Conservation (phyloP, 129 eudicot genomes). For the Glebionis coronaria region DNA sequence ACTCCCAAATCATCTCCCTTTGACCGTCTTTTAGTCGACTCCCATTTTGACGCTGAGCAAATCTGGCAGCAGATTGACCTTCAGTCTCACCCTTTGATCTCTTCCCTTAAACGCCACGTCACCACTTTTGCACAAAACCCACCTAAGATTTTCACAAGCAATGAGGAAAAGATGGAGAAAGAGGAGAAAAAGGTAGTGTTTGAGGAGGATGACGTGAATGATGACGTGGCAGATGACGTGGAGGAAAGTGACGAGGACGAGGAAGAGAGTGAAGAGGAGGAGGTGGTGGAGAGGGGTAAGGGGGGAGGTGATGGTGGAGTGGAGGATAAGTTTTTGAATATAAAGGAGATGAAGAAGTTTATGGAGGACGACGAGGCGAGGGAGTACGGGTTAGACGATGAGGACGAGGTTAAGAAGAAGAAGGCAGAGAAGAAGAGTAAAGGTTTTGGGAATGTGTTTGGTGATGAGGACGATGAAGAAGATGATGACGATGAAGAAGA, state of each 20-base stretch:
- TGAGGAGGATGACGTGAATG: slow-evolving; percentile 39
- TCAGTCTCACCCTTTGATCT: slow-evolving; percentile 65
- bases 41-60: slow-evolving; percentile 87
- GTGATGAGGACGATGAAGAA: slow-evolving; percentile 35
- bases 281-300: slow-evolving; percentile 17
- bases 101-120: slow-evolving; percentile 50
- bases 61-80: slow-evolving; percentile 96
- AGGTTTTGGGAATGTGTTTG: slow-evolving; percentile 30
- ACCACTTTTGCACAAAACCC: slow-evolving; percentile 40
- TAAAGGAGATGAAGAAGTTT: slow-evolving; percentile 67
- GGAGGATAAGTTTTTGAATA: slow-evolving; percentile 72
- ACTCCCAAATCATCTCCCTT: slow-evolving; percentile 60
- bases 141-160: slow-evolving; percentile 20
- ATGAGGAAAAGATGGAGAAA: slow-evolving; percentile 5
- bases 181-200: slow-evolving; percentile 15
- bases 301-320: slow-evolving; percentile 38
- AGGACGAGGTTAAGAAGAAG: slow-evolving; percentile 18
- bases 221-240: slow-evolving; percentile 25
- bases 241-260: no score
- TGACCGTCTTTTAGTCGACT: slow-evolving; percentile 46
- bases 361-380: slow-evolving; percentile 69
- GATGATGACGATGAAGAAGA: slow-evolving; percentile 48
- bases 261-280: slow-evolving; percentile 34
- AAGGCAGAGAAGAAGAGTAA: slow-evolving; percentile 14
- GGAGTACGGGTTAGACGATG: slow-evolving; percentile 48